Evolutionary conservation across 805 yeast genomes (phyloP).

Genomic region (Yarrowia bubula): DNA sequence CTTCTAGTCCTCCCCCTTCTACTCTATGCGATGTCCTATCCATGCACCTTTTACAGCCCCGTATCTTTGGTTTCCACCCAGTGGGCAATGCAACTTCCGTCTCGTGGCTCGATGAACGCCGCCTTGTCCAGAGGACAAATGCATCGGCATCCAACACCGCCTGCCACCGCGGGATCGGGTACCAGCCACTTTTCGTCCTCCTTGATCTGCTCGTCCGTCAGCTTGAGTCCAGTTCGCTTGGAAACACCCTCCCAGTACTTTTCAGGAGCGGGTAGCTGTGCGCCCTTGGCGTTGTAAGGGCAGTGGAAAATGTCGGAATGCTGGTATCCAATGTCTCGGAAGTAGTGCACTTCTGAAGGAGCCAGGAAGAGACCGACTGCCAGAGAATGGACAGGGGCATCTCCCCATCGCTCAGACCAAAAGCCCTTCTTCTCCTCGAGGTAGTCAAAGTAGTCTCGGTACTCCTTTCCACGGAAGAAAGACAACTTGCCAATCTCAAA

Average conservation of each 20-base stretch:
- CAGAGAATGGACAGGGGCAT: constrained; percentile 89
- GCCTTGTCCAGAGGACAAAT: constrained; percentile 55
- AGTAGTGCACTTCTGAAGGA: constrained; percentile 75
- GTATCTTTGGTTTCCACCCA: constrained; percentile 35
- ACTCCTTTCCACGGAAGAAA: constrained; percentile 62
- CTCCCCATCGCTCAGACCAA: constrained; percentile 94
- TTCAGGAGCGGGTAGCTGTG: constrained; percentile 13
- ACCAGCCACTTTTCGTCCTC: constrained; percentile 44
- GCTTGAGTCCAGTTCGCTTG: constrained; percentile 9
- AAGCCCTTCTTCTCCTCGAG: constrained; percentile 79
- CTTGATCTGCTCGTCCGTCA: constrained; percentile 36
- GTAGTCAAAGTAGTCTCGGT: constrained; percentile 63
- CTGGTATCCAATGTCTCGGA: constrained; percentile 86
- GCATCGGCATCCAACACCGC: constrained; percentile 83
- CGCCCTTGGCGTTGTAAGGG: constrained; percentile 63
- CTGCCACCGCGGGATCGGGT: constrained; percentile 41
- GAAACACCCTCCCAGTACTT: constrained; percentile 20
- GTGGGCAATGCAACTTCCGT: constrained; percentile 38
- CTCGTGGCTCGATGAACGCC: constrained; percentile 39
- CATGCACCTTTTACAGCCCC: background rate
- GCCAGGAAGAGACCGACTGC: constrained; percentile 77
- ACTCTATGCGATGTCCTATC: background rate
- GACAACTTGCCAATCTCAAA: constrained; percentile 87
- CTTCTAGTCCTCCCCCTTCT: background rate
- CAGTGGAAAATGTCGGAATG: constrained; percentile 83